Evolutionary conservation across 768 basidiomycete genomes (phyloP).

Genomic region (Rhodotorula toruloides): DNA sequence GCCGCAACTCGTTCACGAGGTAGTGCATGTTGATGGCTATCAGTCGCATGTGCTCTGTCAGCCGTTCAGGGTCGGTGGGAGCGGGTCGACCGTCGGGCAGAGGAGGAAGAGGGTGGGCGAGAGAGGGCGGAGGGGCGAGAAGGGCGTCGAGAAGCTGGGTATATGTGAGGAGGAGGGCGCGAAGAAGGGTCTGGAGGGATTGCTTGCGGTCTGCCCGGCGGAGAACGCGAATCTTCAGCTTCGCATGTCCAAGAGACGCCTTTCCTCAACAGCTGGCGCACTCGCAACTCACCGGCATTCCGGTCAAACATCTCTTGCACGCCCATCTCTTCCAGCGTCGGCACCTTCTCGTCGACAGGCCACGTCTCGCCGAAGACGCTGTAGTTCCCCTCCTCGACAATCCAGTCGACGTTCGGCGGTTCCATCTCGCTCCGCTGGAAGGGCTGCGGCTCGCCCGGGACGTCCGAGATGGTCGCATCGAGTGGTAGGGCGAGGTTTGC

Average conservation of each 20-base stretch:
- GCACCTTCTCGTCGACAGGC: constrained; percentile 81
- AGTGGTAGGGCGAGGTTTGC: constrained; percentile 67
- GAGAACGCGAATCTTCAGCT: constrained; percentile 4
- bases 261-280: background rate
- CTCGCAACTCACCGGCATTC: constrained; percentile 55
- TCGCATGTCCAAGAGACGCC: background rate
- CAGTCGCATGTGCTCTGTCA: constrained; percentile 67
- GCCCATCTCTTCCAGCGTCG: constrained; percentile 73
- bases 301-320: constrained; percentile 73
- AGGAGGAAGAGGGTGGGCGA: constrained; percentile 43
- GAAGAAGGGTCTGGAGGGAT: constrained; percentile 64
- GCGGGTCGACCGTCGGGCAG: constrained; percentile 51
- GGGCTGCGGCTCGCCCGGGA: constrained; percentile 44
- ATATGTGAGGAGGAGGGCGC: constrained; percentile 72
- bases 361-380: constrained; percentile 80
- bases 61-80: constrained; percentile 33
- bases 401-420: constrained; percentile 85
- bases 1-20: constrained; percentile 80
- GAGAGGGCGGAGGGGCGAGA: constrained; percentile 55
- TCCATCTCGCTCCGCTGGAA: constrained; percentile 59
- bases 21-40: constrained; percentile 83
- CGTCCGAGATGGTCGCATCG: constrained; percentile 48
- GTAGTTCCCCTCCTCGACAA: constrained; percentile 75
- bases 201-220: constrained; percentile 63
- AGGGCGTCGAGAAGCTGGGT: constrained; percentile 67